phyloP scores from a whole-genome alignment of 139 green algal species.

The Monoraphidium neglectum region DNA sequence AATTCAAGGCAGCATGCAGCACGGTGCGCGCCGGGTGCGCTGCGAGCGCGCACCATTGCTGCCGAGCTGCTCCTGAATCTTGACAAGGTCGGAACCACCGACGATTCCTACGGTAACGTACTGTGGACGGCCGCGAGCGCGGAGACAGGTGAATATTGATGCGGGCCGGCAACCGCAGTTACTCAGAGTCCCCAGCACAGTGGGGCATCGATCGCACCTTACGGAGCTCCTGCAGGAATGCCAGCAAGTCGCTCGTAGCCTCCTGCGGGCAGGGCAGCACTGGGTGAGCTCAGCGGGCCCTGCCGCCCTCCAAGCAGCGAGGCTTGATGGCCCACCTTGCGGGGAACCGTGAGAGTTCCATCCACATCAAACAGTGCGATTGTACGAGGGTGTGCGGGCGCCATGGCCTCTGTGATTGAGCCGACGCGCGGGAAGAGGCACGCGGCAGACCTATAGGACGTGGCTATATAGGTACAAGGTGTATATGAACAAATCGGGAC shows the following conservation, averaged over 20 bases:
- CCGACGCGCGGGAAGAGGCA: no score
- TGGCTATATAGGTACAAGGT: no score
- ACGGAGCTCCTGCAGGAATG: slow-evolving; percentile 84
- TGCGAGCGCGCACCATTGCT: slow-evolving; percentile 55
- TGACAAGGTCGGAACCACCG: slow-evolving; percentile 94
- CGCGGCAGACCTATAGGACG: no score
- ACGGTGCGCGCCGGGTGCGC: background rate
- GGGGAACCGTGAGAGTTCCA: slow-evolving; percentile 89
- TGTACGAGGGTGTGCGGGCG: background rate
- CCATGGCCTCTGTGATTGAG: no score
- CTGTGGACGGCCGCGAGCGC: slow-evolving; percentile 39
- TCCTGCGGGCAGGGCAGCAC: slow-evolving; percentile 31
- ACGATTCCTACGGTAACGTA: slow-evolving; percentile 94
- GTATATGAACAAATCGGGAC: no score
- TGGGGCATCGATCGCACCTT: slow-evolving; percentile 68
- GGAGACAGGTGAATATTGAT: no score
- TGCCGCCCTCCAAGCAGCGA: no score
- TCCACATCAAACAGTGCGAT: slow-evolving; percentile 97
- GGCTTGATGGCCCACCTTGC: slow-evolving; percentile 64
- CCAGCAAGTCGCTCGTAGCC: slow-evolving; percentile 62
- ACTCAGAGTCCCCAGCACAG: background rate
- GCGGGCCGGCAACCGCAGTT: no score
- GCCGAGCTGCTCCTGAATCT: slow-evolving; percentile 98
- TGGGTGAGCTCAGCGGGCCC: no score
- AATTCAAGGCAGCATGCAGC: background rate